phyloP scores from a whole-genome alignment of 345 rosid genomes.

The Clarkia xantiana region DNA sequence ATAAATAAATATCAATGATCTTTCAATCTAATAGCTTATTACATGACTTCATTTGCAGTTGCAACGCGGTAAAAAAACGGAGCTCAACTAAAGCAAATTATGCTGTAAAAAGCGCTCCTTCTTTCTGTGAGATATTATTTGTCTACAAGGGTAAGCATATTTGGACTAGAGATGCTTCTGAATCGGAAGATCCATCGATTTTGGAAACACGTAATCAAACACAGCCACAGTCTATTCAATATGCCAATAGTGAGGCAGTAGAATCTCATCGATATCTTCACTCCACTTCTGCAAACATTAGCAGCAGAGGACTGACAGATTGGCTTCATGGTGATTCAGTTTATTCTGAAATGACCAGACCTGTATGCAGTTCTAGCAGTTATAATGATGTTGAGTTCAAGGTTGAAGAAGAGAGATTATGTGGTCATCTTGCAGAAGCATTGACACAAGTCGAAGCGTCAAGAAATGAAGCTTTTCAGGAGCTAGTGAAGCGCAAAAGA shows the following conservation, averaged over 20 bases:
- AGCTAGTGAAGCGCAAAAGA: constrained; percentile 16
- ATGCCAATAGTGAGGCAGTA: neutral
- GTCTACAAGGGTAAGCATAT: constrained; percentile 43
- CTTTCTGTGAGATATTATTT: constrained; percentile 51
- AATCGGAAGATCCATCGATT: constrained; percentile 16
- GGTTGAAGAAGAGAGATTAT: constrained; percentile 19
- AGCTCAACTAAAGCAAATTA: constrained; percentile 35
- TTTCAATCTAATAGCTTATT: neutral
- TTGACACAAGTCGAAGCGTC: constrained; percentile 20
- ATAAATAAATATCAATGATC: too few relatives aligned
- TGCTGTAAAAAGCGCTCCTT: constrained; percentile 33
- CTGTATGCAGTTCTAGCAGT: constrained; percentile 15
- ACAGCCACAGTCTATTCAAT: constrained; percentile 4
- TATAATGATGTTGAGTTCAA: constrained; percentile 20
- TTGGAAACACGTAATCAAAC: constrained; percentile 6
- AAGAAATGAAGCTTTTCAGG: constrained; percentile 19
- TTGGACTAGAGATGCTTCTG: constrained; percentile 49
- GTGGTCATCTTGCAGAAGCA: constrained; percentile 18
- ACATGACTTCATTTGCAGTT: constrained; percentile 22
- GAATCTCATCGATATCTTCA: constrained; percentile 7
- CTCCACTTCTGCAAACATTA: constrained; percentile 14
- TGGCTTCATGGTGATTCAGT: constrained; percentile 18
- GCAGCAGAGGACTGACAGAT: constrained; percentile 10
- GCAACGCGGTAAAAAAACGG: constrained; percentile 29
- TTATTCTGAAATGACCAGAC: constrained; percentile 8